These are phyloP conservation scores for Corniculantispora saksenae DNA, from an alignment of 2,329 filamentous ascomycete species.

Conservation along the genomic window DNA sequence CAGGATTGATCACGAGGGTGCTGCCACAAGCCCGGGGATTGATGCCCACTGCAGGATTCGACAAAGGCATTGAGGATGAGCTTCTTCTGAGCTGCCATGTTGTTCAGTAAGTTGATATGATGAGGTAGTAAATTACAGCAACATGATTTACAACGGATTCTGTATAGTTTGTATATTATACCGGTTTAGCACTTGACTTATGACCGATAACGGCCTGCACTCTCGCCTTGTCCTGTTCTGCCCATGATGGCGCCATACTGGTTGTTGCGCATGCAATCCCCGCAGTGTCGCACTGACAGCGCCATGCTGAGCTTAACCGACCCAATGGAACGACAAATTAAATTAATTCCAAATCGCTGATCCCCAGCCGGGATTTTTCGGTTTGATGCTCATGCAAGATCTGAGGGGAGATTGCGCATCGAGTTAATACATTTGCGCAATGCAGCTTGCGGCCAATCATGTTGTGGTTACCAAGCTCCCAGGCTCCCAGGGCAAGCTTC, in stretches of 20 bases:
- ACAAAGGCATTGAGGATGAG: constrained; percentile 47
- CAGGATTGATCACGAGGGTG: constrained; percentile 65
- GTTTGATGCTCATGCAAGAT: neutral
- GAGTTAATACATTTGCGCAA: constrained; percentile 3
- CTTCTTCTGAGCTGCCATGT: constrained; percentile 28
- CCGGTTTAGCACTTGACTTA: neutral
- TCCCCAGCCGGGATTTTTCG: neutral
- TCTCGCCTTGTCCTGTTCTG: neutral
- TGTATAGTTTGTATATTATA: too few species aligned
- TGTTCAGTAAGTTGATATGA: neutral
- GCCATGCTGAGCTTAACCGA: neutral
- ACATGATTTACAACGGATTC: too few species aligned
- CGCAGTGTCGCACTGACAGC: neutral
- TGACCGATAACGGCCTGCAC: neutral
- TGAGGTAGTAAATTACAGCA: too few species aligned
- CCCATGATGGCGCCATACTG: constrained; percentile 6
- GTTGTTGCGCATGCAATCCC: neutral
- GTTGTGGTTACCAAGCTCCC: neutral
- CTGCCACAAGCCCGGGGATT: constrained; percentile 52
- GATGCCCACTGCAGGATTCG: constrained; percentile 44
- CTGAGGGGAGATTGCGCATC: neutral
- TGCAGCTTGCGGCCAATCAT: neutral
- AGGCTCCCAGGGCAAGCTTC: neutral
- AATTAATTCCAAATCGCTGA: neutral
- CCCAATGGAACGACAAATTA: neutral